Evolutionary conservation across 768 basidiomycete species (phyloP).

Genomic region (Pleurotus tuoliensis): DNA sequence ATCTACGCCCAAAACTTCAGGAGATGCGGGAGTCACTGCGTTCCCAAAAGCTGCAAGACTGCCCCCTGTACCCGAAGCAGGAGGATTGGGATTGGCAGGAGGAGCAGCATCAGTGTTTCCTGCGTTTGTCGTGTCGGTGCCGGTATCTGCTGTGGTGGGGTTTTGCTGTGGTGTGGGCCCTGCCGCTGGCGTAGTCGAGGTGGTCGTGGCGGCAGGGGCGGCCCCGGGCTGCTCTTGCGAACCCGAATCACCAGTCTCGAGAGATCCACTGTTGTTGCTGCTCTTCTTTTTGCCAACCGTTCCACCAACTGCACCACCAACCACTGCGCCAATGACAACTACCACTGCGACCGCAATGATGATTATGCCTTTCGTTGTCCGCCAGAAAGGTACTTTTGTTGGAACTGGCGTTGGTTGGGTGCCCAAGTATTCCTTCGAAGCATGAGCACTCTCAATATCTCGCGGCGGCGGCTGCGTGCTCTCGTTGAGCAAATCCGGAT

Average conservation of each 20-base stretch:
- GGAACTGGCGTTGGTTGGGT: slow-evolving; percentile 10
- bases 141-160: neutral
- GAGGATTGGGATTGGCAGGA: neutral
- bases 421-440: slow-evolving; percentile 18
- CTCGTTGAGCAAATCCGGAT: slow-evolving; percentile 38
- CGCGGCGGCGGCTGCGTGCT: slow-evolving; percentile 12
- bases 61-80: neutral
- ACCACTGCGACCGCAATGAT: slow-evolving; percentile 31
- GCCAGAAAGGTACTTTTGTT: slow-evolving; percentile 41
- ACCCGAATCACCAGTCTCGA: neutral
- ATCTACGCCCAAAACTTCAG: neutral
- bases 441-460: slow-evolving; percentile 16
- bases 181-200: neutral
- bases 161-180: neutral
- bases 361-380: slow-evolving; percentile 40
- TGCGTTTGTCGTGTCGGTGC: neutral
- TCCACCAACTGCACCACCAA: slow-evolving; percentile 60
- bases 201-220: neutral
- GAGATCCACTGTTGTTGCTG: neutral
- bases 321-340: slow-evolving; percentile 44
- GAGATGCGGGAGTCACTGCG: neutral
- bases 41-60: neutral
- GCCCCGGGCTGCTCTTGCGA: neutral
- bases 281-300: slow-evolving; percentile 22
- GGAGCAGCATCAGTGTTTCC: neutral